Conservation (phyloP, 1,284 basidiomycete genomes). For the Cerrena zonata region DNA sequence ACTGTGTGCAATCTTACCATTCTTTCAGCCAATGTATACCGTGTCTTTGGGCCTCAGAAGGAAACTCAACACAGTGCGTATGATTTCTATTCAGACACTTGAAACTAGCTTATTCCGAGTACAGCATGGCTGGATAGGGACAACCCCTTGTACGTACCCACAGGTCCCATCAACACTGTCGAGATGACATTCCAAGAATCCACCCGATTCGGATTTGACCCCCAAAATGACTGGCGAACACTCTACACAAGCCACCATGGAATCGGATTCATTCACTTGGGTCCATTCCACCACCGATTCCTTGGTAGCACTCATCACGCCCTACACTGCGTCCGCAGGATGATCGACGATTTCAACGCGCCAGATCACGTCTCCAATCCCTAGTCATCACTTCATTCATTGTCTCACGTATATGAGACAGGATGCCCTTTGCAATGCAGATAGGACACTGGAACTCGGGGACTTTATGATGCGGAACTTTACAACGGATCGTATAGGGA, state of each 20-base stretch:
- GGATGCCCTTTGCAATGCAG: conserved; percentile 25
- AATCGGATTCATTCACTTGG: conserved; percentile 8
- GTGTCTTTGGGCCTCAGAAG: background rate
- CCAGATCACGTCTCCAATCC: conserved; percentile 10
- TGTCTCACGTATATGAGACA: conserved; percentile 30
- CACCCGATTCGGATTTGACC: conserved; percentile 2
- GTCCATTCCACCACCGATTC: conserved; percentile 7
- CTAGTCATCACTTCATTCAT: conserved; percentile 22
- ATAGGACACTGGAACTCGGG: conserved; percentile 24
- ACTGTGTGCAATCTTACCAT: background rate
- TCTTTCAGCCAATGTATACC: background rate
- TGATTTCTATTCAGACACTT: background rate
- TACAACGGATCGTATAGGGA: conserved; percentile 5
- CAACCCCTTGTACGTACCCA: conserved; percentile 7
- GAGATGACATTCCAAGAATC: conserved; percentile 10
- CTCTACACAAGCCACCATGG: conserved; percentile 8
- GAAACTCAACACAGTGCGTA: background rate
- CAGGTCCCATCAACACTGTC: conserved; percentile 5
- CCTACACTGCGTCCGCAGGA: conserved; percentile 7
- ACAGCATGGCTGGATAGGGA: conserved; percentile 6
- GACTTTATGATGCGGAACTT: conserved; percentile 9
- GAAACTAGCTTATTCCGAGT: background rate
- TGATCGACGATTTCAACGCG: conserved; percentile 6
- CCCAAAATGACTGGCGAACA: conserved; percentile 7
- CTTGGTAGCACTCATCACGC: conserved; percentile 7